These are phyloP conservation scores for Nemania diffusa DNA, from an alignment of 2,329 filamentous ascomycete species.

Conservation along the genomic window DNA sequence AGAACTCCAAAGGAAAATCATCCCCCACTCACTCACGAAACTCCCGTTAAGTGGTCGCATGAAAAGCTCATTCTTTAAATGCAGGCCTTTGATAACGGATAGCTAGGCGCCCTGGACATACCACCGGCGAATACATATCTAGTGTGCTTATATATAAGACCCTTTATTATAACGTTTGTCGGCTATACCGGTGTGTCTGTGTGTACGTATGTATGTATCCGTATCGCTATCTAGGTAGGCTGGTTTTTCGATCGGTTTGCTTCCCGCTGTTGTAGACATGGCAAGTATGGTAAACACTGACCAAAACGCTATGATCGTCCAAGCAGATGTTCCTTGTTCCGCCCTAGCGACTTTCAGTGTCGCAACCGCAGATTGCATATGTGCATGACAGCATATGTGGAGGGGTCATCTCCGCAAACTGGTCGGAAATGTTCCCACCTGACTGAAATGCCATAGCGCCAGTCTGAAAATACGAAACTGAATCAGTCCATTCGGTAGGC, in stretches of 20 bases:
- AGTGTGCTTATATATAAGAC: background rate
- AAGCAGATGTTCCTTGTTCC: background rate
- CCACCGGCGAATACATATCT: no score
- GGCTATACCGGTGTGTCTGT: conserved; percentile 20
- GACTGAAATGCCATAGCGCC: conserved; percentile 11
- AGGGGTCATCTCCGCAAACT: conserved; percentile 31
- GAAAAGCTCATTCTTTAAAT: background rate
- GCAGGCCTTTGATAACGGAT: background rate
- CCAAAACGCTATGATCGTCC: background rate
- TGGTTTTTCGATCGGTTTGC: no score
- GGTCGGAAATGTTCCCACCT: conserved; percentile 24
- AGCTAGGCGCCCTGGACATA: background rate
- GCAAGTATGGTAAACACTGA: background rate
- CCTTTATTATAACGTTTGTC: background rate
- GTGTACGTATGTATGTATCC: no score
- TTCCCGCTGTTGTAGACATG: no score
- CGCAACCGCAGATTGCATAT: background rate
- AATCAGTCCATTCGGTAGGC: background rate
- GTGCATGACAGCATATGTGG: conserved; percentile 33
- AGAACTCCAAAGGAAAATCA: conserved; percentile 12
- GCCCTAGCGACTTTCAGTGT: conserved; percentile 4
- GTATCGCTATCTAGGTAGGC: no score
- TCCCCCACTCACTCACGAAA: conserved; percentile 10
- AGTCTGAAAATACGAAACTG: background rate
- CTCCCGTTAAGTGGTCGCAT: conserved; percentile 34